Percentiles rank a stretch among this genome's conserved stretches.
Evolutionary conservation across 345 rosid species (phyloP).

Genomic region (Firmiana major): DNA sequence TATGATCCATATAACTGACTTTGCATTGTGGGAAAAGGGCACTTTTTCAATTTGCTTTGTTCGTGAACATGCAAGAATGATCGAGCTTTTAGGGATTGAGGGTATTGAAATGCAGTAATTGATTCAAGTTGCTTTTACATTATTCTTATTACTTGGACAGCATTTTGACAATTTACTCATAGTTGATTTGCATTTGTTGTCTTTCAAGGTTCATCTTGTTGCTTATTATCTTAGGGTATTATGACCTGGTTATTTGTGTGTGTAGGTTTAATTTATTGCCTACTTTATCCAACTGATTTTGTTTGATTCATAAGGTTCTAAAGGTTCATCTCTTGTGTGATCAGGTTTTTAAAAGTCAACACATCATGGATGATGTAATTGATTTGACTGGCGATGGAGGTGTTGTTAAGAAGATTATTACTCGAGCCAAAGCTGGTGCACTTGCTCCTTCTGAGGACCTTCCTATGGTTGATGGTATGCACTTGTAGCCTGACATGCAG

Average conservation of each 20-base stretch:
- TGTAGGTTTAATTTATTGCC: not conserved
- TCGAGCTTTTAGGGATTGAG: not conserved
- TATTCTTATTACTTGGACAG: not conserved
- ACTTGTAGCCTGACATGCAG: not conserved
- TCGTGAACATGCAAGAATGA: not conserved
- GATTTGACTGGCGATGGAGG: conserved; percentile 87
- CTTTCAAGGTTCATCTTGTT: not conserved
- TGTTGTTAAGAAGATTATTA: conserved; percentile 59
- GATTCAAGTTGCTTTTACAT: not conserved
- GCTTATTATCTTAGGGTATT: not conserved
- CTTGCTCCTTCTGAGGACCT: conserved; percentile 64
- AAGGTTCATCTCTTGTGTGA: not conserved
- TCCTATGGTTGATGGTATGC: conserved; percentile 87
- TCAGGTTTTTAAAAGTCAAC: conserved; percentile 16
- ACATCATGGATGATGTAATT: conserved; percentile 52
- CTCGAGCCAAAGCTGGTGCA: conserved; percentile 64
- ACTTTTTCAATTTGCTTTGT: not conserved
- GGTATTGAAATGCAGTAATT: not conserved
- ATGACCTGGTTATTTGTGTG: not conserved
- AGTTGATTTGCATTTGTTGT: not conserved
- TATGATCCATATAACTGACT: not conserved
- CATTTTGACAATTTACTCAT: not conserved
- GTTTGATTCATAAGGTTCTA: not conserved
- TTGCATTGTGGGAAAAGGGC: not conserved
- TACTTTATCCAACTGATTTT: not conserved